phyloP scores from a whole-genome alignment of 257 asterid species.

The Euphrasia confusa region DNA sequence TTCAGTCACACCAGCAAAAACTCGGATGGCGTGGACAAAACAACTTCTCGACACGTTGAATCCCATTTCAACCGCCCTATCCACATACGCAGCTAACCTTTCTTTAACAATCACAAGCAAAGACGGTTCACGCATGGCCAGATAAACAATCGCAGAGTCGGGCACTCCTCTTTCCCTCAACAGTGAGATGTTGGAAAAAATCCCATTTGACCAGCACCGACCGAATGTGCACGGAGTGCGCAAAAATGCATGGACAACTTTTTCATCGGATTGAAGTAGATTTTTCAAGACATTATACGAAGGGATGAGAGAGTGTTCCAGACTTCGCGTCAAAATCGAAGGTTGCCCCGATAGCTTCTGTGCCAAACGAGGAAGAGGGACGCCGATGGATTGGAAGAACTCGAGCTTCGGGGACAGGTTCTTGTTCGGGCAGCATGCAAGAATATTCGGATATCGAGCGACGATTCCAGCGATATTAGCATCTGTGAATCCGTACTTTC shows the following conservation, averaged over 20 bases:
- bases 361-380: neutral
- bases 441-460: neutral
- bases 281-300: neutral
- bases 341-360: neutral
- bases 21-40: neutral
- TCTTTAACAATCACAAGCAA: neutral
- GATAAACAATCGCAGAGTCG: neutral
- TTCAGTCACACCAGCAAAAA: neutral
- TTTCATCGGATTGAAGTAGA: conserved; percentile 1
- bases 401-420: neutral
- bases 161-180: conserved; percentile 7
- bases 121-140: neutral
- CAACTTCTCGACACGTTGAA: neutral
- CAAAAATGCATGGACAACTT: neutral
- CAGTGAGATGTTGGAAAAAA: neutral
- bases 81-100: neutral
- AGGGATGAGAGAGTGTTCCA: neutral
- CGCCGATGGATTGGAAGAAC: neutral
- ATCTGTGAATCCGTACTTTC: conserved; percentile 25
- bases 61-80: conserved; percentile 6
- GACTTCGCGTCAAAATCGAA: neutral
- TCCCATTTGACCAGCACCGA: neutral
- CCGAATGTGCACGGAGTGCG: neutral
- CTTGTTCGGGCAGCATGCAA: neutral
- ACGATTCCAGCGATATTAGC: conserved; percentile 16